Percentiles rank a stretch among this genome's conserved stretches.
These are phyloP conservation scores for Phytophthora quininea DNA, from an alignment of 352 stramenopile genomes.

Conservation along the genomic window DNA sequence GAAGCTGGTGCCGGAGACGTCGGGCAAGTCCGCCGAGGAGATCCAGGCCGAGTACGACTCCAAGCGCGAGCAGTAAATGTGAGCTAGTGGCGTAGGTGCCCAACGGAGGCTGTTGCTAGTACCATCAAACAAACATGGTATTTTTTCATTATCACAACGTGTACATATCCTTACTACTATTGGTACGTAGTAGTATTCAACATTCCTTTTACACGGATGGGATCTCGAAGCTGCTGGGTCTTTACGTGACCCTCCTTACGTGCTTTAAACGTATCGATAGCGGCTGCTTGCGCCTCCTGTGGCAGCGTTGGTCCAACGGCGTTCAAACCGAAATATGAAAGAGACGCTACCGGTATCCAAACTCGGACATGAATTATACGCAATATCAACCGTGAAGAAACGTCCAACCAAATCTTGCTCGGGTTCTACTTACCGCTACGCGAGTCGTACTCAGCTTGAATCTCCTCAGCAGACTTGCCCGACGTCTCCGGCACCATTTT, in stretches of 20 bases:
- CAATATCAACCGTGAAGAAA: neutral
- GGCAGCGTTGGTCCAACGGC: neutral
- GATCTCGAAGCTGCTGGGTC: too few species aligned
- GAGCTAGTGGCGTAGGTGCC: neutral
- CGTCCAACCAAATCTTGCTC: neutral
- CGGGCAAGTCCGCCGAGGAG: constrained; percentile 50
- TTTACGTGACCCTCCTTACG: too few species aligned
- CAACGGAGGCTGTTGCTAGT: neutral
- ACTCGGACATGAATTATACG: neutral
- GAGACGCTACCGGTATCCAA: neutral
- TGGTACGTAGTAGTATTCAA: too few species aligned
- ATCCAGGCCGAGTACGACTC: constrained; percentile 45
- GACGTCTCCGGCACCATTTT: constrained; percentile 42
- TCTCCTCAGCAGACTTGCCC: constrained; percentile 39
- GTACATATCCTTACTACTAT: too few species aligned
- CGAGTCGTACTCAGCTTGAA: constrained; percentile 33
- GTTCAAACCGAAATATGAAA: neutral
- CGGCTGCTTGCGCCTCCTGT: neutral
- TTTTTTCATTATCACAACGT: too few species aligned
- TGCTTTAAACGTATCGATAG: too few species aligned
- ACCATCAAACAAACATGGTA: too few species aligned
- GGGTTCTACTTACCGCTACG: constrained; percentile 11
- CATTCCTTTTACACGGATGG: too few species aligned
- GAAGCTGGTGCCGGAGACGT: constrained; percentile 50
- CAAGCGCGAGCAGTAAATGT: constrained; percentile 15